phyloP scores from a whole-genome alignment of 768 basidiomycete genomes.

The Pulveroboletus frians region DNA sequence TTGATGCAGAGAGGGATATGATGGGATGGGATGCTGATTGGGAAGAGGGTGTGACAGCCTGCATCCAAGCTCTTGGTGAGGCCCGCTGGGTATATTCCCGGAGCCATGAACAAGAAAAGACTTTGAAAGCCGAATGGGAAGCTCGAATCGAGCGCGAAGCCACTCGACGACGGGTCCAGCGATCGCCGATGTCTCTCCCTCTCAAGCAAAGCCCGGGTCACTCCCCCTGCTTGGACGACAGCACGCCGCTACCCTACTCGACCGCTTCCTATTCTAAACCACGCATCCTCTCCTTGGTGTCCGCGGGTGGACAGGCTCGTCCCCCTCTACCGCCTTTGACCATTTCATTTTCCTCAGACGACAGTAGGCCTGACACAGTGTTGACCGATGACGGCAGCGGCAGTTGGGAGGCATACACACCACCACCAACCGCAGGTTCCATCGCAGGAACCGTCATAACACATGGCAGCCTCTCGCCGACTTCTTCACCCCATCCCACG shows the following conservation, averaged over 20 bases:
- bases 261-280: constrained; percentile 5
- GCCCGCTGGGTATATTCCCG: constrained; percentile 81
- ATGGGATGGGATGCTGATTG: constrained; percentile 26
- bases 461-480: constrained; percentile 35
- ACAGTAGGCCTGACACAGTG: constrained; percentile 51
- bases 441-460: constrained; percentile 40
- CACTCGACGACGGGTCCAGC: constrained; percentile 26
- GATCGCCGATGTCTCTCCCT: constrained; percentile 20
- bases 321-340: constrained; percentile 45
- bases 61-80: constrained; percentile 69
- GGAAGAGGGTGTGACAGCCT: constrained; percentile 39
- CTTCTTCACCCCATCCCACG: constrained; percentile 15
- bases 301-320: constrained; percentile 37
- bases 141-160: constrained; percentile 30
- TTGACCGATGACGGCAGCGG: constrained; percentile 45
- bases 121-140: constrained; percentile 47
- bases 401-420: constrained; percentile 60
- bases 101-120: constrained; percentile 65
- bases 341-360: constrained; percentile 36
- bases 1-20: constrained; percentile 18
- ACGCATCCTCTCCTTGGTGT: constrained; percentile 27
- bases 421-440: constrained; percentile 54
- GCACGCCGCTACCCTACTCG: constrained; percentile 14
- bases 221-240: constrained; percentile 24
- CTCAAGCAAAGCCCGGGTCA: constrained; percentile 26